Evolutionary conservation across 768 basidiomycete genomes (phyloP), one percentile per base, ranked within the genome.

Genomic region (Amanita muscaria): DNA sequence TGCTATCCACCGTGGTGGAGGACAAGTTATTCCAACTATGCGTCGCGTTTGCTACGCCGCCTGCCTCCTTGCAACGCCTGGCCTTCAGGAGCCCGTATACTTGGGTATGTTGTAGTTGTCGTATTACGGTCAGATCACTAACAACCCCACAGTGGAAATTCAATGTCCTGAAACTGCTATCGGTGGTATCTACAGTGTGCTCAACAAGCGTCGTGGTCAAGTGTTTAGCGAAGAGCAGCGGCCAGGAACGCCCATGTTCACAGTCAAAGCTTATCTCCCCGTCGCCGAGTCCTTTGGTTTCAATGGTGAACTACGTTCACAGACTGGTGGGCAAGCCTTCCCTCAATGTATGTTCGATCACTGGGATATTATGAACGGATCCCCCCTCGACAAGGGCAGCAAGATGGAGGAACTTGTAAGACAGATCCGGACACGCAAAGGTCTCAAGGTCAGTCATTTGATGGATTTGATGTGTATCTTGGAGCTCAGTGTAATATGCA

Each of bases 1-100:
- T 76, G 93, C 94, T 52, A 98, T 99, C 63, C 96, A 99, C 68
- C 88, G 94, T 74, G 94, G 96, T 65, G 93, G 93, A 73, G 94
- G 94, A 67, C 89, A 99, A 67, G 77, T 98, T 59, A 97, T 99
- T 66, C 94, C 94, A 46, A 93, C 90, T 30, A 89, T 86, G 67
- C 85, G 96, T 68, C 88, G 96, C 62, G 94, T 83, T 53, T 87
- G 84, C 60, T 98, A 98, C 67, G 94, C 96, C 51, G 91, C 94
- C 42, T 88, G 90, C 65, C 63, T 98, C 54, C 81, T 99, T 55
- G 92, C 93, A 49, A 75, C 75, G 9, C 96, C 96, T 33, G 76
- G 77, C 68, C 77, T 99, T 49, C 94, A 97, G 63, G 96, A 99
- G 67, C 96, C 96, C 46, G 71, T 98, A 64, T 98, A 92, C 74